Evolutionary conservation across 2,329 filamentous ascomycete species (phyloP).

Genomic region (Fusarium redolens): DNA sequence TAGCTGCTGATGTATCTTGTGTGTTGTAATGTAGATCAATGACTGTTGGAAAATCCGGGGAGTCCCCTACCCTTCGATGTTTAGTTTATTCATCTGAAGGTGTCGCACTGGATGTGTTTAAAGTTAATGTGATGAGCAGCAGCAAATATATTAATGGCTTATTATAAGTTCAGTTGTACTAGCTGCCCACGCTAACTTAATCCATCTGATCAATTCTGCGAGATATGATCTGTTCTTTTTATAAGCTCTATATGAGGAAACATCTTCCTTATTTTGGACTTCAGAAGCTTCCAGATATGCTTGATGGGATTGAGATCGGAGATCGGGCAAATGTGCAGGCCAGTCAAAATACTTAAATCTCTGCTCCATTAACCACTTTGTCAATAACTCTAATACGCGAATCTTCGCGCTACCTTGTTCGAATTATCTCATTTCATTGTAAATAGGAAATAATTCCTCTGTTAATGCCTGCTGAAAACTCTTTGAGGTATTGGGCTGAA

Average conservation of each 20-base stretch:
- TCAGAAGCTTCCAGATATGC: background rate
- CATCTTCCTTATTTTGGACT: too few species aligned
- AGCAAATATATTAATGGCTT: too few species aligned
- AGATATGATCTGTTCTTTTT: too few species aligned
- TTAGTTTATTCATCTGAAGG: background rate
- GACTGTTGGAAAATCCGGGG: too few species aligned
- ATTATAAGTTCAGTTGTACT: too few species aligned
- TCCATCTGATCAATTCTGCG: too few species aligned
- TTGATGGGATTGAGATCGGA: too few species aligned
- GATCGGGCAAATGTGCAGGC: background rate
- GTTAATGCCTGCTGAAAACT: background rate
- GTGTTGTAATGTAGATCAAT: background rate
- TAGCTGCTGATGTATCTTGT: background rate
- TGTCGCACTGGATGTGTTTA: background rate
- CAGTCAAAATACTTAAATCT: too few species aligned
- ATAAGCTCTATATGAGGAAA: too few species aligned
- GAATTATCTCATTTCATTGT: background rate
- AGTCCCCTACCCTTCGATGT: background rate
- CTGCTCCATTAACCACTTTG: fast-evolving
- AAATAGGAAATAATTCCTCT: background rate
- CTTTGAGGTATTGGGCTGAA: too few species aligned
- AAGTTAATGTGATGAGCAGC: too few species aligned
- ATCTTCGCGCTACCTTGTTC: background rate
- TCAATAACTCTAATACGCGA: background rate
- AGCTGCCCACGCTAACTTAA: too few species aligned